Base-by-base conservation (phyloP, 768 basidiomycete species). In the Lactifluus pinguis region DNA sequence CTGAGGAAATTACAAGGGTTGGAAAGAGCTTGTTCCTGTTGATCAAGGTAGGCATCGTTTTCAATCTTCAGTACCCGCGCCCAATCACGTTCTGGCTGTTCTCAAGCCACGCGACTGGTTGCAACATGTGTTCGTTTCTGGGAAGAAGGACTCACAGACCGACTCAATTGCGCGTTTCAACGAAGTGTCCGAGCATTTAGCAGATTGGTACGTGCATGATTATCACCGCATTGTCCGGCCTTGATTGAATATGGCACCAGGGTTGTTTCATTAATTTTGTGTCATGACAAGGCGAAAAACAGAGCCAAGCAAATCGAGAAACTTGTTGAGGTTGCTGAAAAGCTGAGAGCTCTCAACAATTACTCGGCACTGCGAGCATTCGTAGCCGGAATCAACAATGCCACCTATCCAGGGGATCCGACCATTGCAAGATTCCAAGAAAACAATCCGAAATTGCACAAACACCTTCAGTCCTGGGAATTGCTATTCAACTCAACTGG, bases 291-390 rank as follows among this genome's bases (percentile, higher is more conserved):
- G 66, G 77, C 85, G 32, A 85, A 82, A 71, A 72, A 78, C 48
- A 85, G 95, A 45, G 89, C 86, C 4, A 82, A 79, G 60, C 86
- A 93, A 66, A 87, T 95, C 60, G 92, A 97, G 70, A 91, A 91
- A 69, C 86, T 98, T 60, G 84, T 93, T 29, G 84, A 88, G 52
- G 83, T 98, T 64, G 92, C 90, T 0, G 80, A 83, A 60, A 83
- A 83, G 57, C 78, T 99, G 45, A 86, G 95, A 36, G 78, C 80
- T 13, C 71, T 90, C 49, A 93, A 95, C 73, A 98, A 99, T 70
- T 98, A 97, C 71, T 92, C 93, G 38, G 90, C 89, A 0, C 74
- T 97, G 56, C 92, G 92, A 49, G 92, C 94, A 10, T 85, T 98
- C 66, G 85, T 98, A n/a, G 90, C 92, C 32, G 95, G 94, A 5